phyloP scores from a whole-genome alignment of 228 moss, liverwort and hornwort genomes.

The Sphagnum fallax region DNA sequence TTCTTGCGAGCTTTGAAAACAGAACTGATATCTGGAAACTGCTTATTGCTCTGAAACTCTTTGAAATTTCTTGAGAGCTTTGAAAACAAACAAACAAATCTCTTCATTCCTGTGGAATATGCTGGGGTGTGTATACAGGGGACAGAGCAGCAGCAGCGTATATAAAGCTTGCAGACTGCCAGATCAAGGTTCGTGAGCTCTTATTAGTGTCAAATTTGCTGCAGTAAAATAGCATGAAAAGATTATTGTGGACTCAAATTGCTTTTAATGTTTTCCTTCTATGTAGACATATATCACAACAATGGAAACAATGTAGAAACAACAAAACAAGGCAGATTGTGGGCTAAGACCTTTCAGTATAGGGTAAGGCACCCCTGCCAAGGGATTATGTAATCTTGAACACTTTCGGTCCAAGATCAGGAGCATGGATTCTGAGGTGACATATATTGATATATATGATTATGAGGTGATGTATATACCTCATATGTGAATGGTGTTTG shows the following conservation, averaged over 20 bases:
- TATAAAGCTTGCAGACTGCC: constrained; percentile 28
- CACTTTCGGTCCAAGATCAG: neutral
- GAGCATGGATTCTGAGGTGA: neutral
- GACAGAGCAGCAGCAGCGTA: constrained; percentile 25
- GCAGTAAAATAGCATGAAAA: too few species aligned
- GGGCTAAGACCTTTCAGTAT: neutral
- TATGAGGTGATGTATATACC: neutral
- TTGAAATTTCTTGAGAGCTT: neutral
- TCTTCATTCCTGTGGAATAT: neutral
- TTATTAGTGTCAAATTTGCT: too few species aligned
- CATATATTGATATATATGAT: neutral
- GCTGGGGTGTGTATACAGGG: constrained; percentile 8
- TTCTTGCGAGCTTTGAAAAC: too few species aligned
- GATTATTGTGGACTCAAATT: too few species aligned
- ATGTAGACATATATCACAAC: neutral
- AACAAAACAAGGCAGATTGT: neutral
- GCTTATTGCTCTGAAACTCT: too few species aligned
- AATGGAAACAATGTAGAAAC: neutral
- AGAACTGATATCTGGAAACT: too few species aligned
- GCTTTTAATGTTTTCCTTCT: neutral
- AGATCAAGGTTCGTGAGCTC: constrained; percentile 17
- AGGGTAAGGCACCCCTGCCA: neutral
- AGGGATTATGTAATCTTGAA: neutral
- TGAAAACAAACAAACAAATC: neutral
- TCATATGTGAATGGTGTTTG: constrained; percentile 2